Conservation (phyloP, 2,329 filamentous ascomycete genomes). For the Colletotrichum gigasporum region DNA sequence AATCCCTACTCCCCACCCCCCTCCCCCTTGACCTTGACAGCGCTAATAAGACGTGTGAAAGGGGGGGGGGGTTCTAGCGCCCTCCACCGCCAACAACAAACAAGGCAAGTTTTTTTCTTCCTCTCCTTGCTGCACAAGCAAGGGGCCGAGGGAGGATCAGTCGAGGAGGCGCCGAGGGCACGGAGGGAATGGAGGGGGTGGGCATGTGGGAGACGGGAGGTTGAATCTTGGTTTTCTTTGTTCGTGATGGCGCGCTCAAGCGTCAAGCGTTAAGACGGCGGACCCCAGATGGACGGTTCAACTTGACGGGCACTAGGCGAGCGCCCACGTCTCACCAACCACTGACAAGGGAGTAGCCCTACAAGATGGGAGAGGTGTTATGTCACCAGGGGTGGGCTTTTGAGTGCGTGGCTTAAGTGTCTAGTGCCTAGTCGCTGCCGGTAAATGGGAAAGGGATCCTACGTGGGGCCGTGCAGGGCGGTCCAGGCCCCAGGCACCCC, state of each 20-base stretch:
- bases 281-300: constrained; percentile 4
- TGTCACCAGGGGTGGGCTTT: neutral
- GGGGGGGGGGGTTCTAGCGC: neutral
- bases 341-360: constrained; percentile 8
- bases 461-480: constrained; percentile 17
- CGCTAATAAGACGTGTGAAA: neutral
- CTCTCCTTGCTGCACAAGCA: neutral
- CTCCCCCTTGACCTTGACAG: neutral
- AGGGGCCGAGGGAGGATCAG: neutral
- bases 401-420: constrained; percentile 6
- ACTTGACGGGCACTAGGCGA: neutral
- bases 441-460: constrained; percentile 20
- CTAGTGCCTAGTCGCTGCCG: constrained; percentile 1
- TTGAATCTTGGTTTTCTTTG: constrained; percentile 1
- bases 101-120: neutral
- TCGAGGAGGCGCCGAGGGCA: too few relatives aligned
- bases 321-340: constrained; percentile 1
- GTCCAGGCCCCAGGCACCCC: constrained; percentile 19
- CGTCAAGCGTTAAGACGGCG: neutral
- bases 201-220: too few relatives aligned
- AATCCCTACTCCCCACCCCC: neutral
- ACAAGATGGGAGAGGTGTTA: too few relatives aligned
- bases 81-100: constrained; percentile 15
- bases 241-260: neutral
- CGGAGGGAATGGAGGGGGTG: too few relatives aligned